Base-by-base conservation (phyloP, 1,284 basidiomycete genomes). In the Cronartium ribicola region DNA sequence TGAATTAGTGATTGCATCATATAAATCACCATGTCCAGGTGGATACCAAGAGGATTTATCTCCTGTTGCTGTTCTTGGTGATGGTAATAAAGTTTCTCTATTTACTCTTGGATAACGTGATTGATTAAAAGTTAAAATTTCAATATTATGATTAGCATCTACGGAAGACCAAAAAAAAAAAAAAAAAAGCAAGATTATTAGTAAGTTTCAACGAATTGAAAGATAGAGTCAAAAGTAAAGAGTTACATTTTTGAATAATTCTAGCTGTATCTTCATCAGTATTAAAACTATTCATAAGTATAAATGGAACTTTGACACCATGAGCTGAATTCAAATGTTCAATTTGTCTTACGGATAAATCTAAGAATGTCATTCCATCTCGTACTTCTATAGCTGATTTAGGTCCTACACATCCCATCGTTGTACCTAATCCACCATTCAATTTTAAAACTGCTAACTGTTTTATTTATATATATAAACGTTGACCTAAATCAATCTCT, bases 241-340 rank as follows among this genome's bases (percentile, higher is more conserved):
- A 65, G 48, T 17, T 37, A 74, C 71, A 98, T 84, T 99, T 99
- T 84, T 98, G 96, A 84, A 98, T 98, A 85, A 98, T 96, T 76
- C 94, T 90, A 75, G 78, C 79, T 46, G 92, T 82, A 78, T 81
- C 81, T 64, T 82, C 81, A 75, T 81, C 94, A 57, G 96, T 98
- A 86, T 98, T 98, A 89, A 98, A 98, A 77, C 94, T 97, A 81
- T 96, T 98, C 95, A 98, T 98, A 81, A 98, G 88, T 84, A 98
- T 95, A 82, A 98, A 91, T 14, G 95, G 94, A 62, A 98, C 94
- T 84, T 87, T 96, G 80, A 86, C 85, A 79, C 84, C 84, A 83
- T 87, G 84, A 65, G 83, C 81, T 74, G 83, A 83, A 84, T 87
- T 87, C 77, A 87, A 82, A 82, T 87, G 86, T 85, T 98, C 95